phyloP scores from a whole-genome alignment of 2,329 filamentous ascomycete species.

The Colletotrichum tabaci region DNA sequence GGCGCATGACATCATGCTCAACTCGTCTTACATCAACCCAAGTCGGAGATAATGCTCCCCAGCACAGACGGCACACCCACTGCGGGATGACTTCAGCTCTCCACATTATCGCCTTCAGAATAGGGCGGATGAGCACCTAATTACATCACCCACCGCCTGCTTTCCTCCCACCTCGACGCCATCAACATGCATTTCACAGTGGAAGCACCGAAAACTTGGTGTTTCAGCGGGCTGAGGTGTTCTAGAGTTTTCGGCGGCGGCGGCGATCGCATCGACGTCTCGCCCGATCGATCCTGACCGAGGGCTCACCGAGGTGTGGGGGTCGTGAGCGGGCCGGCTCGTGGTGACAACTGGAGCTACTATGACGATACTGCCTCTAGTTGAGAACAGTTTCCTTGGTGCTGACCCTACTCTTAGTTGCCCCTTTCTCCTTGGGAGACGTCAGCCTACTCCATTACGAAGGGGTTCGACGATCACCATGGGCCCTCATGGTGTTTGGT shows the following conservation, averaged over 20 bases:
- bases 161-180: background rate
- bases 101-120: slow-evolving; percentile 27
- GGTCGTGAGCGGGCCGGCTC: background rate
- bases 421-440: background rate
- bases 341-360: background rate
- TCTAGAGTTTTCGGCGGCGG: background rate
- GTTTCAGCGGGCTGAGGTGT: background rate
- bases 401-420: background rate
- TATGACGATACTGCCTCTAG: background rate
- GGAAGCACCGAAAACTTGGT: background rate
- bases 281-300: slow-evolving; percentile 29
- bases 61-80: slow-evolving; percentile 27
- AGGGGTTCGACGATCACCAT: background rate
- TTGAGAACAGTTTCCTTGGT: background rate
- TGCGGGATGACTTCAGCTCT: slow-evolving; percentile 40
- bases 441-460: background rate
- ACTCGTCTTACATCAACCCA: slow-evolving; percentile 35
- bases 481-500: background rate
- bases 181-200: background rate
- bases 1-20: slow-evolving; percentile 36
- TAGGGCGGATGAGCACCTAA: slow-evolving; percentile 23
- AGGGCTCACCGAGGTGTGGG: slow-evolving; percentile 17
- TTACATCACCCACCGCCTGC: slow-evolving; percentile 29
- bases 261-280: background rate
- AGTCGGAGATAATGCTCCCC: slow-evolving; percentile 22